A percentile compares a stretch with the other conserved stretches of the same genome.
phyloP scores from a whole-genome alignment of 176 grass and related monocot species.

The Panicum miliaceum region DNA sequence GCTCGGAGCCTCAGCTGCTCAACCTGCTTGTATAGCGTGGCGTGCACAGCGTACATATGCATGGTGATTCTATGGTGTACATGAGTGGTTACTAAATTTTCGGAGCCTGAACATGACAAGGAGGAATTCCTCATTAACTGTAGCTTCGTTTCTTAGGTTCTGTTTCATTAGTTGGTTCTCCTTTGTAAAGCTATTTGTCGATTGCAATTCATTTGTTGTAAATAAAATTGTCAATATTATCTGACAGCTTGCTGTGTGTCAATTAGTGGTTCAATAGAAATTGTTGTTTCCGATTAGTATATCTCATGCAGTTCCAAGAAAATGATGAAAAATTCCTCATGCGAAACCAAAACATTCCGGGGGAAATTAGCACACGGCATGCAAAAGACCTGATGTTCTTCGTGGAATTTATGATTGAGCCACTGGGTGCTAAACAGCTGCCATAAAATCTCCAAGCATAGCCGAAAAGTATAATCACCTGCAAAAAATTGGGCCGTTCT shows the following conservation, averaged over 20 bases:
- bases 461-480: too few relatives aligned
- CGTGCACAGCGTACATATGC: neutral
- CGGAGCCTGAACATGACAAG: neutral
- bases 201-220: conserved; percentile 8
- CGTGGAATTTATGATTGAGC: neutral
- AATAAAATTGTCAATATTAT: neutral
- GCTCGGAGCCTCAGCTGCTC: conserved; percentile 33
- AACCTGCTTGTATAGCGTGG: conserved; percentile 45
- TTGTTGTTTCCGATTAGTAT: neutral
- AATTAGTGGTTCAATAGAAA: neutral
- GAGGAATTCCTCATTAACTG: neutral
- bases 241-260: neutral
- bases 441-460: too few relatives aligned
- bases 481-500: too few relatives aligned
- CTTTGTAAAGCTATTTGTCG: neutral
- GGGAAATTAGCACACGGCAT: neutral
- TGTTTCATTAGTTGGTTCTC: neutral
- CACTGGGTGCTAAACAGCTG: too few relatives aligned
- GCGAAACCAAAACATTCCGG: neutral
- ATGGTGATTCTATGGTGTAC: neutral
- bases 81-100: neutral
- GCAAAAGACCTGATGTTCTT: neutral
- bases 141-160: neutral
- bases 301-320: neutral
- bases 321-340: neutral